Base-by-base conservation (phyloP, 352 stramenopile species). In the Globisporangium nodosum region DNA sequence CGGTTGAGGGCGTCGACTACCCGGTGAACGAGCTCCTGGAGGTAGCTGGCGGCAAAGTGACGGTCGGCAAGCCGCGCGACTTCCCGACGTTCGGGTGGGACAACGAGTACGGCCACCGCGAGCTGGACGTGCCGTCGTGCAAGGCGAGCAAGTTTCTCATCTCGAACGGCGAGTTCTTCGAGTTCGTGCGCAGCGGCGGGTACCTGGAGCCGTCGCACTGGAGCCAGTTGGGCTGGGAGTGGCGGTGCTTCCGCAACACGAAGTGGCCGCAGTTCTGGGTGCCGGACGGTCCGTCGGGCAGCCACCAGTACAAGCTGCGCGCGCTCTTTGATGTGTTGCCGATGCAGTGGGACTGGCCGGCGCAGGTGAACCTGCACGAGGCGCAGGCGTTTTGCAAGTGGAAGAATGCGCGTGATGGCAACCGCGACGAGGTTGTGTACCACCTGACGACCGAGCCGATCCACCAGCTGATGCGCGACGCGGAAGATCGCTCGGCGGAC, bases 61-160 rank as follows among this genome's bases (percentile, higher is more conserved):
- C 77, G 16, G 70, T 98, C 43, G 96, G 96, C 37, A 98, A 98
- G 66, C 88, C 90, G 2, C 68, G 80, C 1, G 80, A 94, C 54
- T 98, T 97, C 66, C 90, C 90, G 43, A 96, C 89, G 0, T 99
- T 96, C 63, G 96, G 96, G 40, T 99, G 96, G 96, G 96, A 99
- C 71, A 99, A 98, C 69, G 96, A 99, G 70, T 99, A 98, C 72
- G 96, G 96, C 37, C 70, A 81, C 57, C 83, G 91, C 31, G 73
- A 85, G 16, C 68, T 98, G 2, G 68, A 83, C 5, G 95, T 98
- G 35, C 85, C 87, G 13, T 61, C 81, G 20, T 98, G 97, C 68
- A 65, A 87, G 31, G 92, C 85, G 18, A 94, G 76, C 55, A 87
- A 97, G 65, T 89, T 96, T 63, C 88, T 98, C 61, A 79, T 98